Conservation (phyloP, 1,284 basidiomycete species). For the Pisolithus thermaeus region DNA sequence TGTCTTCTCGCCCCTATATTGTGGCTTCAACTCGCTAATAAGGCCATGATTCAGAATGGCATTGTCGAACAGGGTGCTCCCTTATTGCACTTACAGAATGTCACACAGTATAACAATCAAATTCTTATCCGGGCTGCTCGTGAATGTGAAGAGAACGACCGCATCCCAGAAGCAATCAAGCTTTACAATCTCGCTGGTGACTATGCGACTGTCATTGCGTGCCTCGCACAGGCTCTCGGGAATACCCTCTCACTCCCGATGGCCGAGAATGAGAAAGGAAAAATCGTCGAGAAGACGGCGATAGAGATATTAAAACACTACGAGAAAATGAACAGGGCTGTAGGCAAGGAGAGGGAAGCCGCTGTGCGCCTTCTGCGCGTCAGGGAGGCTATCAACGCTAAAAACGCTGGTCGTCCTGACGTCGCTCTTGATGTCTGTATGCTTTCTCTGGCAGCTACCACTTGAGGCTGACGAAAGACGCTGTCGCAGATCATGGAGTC, state of each 20-base stretch:
- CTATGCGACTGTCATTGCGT: constrained; percentile 82
- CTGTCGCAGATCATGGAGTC: constrained; percentile 72
- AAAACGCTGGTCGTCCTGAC: constrained; percentile 69
- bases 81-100: constrained; percentile 70
- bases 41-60: constrained; percentile 53
- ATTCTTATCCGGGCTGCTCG: constrained; percentile 82
- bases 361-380: constrained; percentile 77
- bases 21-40: background rate
- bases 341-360: constrained; percentile 72
- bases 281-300: constrained; percentile 74
- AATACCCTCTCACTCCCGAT: constrained; percentile 70
- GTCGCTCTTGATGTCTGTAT: constrained; percentile 71
- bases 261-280: constrained; percentile 60
- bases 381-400: constrained; percentile 77
- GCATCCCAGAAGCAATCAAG: constrained; percentile 88
- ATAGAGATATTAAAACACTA: constrained; percentile 84
- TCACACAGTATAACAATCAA: constrained; percentile 72
- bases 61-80: constrained; percentile 80
- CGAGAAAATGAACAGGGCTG: constrained; percentile 71
- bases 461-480: background rate
- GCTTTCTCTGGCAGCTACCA: constrained; percentile 1
- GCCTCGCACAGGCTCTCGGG: constrained; percentile 88
- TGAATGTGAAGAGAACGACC: constrained; percentile 71
- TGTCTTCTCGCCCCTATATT: constrained; percentile 27
- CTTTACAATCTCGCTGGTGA: constrained; percentile 94